These are phyloP conservation scores for Ulota crispa DNA, from an alignment of 225 moss, liverwort and hornwort genomes.

Conservation along the genomic window DNA sequence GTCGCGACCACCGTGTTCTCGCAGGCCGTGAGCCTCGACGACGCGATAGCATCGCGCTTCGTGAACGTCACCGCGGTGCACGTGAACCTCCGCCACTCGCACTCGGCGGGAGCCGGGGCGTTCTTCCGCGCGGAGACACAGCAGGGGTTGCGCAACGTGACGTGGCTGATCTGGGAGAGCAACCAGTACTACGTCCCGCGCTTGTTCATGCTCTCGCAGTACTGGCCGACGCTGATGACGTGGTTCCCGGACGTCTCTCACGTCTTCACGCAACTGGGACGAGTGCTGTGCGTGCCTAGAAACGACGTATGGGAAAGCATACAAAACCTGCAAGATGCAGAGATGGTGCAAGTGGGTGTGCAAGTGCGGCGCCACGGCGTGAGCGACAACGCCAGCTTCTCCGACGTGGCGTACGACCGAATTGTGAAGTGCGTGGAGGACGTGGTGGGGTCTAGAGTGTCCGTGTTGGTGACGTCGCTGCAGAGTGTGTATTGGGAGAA, in stretches of 20 bases:
- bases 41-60: conserved; percentile 21
- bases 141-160: conserved; percentile 39
- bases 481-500: conserved; percentile 62
- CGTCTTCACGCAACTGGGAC: conserved; percentile 70
- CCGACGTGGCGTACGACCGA: conserved; percentile 45
- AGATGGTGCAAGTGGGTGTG: conserved; percentile 65
- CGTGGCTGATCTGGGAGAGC: conserved; percentile 73
- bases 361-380: conserved; percentile 73
- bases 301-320: conserved; percentile 70
- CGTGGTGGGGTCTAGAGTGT: conserved; percentile 30
- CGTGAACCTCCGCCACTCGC: conserved; percentile 57
- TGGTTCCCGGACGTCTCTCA: conserved; percentile 74
- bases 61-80: conserved; percentile 24
- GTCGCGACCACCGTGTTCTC: conserved; percentile 23
- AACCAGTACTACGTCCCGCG: conserved; percentile 87
- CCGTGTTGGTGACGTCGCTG: conserved; percentile 78
- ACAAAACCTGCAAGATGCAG: conserved; percentile 43
- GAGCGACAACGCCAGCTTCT: conserved; percentile 48
- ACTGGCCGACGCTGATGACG: conserved; percentile 48
- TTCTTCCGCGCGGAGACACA: conserved; percentile 61
- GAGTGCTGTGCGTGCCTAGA: conserved; percentile 65
- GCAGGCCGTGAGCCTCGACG: conserved; percentile 33
- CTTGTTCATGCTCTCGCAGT: conserved; percentile 59
- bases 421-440: conserved; percentile 55
- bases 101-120: conserved; percentile 32